phyloP scores from a whole-genome alignment of 2,329 filamentous ascomycete genomes.

The Cadophora sp. region DNA sequence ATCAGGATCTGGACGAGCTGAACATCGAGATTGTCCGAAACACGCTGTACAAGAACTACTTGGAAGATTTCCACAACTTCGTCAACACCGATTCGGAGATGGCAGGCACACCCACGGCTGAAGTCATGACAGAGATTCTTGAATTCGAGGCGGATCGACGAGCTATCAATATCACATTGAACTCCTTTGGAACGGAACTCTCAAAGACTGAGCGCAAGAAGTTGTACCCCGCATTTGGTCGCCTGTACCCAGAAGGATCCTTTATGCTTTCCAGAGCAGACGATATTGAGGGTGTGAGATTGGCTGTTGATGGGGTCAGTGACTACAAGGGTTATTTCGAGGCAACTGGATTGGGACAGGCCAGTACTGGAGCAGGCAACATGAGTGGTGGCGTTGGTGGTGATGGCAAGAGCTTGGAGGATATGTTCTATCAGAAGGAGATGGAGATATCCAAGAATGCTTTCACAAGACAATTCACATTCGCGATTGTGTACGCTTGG shows the following conservation, averaged over 20 bases:
- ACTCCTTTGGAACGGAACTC: constrained; percentile 97
- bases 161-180: constrained; percentile 98
- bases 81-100: constrained; percentile 90
- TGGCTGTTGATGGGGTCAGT: constrained; percentile 89
- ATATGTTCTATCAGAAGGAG: constrained; percentile 99
- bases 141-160: constrained; percentile 96
- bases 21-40: constrained; percentile 99
- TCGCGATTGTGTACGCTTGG: constrained; percentile 95
- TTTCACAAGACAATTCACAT: constrained; percentile 96
- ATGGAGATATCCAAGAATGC: constrained; percentile 97
- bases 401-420: constrained; percentile 90
- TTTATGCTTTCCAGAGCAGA: constrained; percentile 95
- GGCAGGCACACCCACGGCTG: constrained; percentile 84
- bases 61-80: constrained; percentile 96
- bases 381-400: constrained; percentile 80
- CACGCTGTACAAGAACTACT: constrained; percentile 98
- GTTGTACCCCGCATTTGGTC: constrained; percentile 91
- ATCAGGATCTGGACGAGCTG: constrained; percentile 96
- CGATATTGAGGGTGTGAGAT: constrained; percentile 89
- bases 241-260: constrained; percentile 91
- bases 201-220: constrained; percentile 94
- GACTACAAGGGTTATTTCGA: constrained; percentile 98
- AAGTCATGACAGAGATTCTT: constrained; percentile 94
- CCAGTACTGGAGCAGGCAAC: constrained; percentile 77
- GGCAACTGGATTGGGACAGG: constrained; percentile 79